Base-by-base conservation (phyloP, 257 asterid genomes). In the Solanum lignicaule region DNA sequence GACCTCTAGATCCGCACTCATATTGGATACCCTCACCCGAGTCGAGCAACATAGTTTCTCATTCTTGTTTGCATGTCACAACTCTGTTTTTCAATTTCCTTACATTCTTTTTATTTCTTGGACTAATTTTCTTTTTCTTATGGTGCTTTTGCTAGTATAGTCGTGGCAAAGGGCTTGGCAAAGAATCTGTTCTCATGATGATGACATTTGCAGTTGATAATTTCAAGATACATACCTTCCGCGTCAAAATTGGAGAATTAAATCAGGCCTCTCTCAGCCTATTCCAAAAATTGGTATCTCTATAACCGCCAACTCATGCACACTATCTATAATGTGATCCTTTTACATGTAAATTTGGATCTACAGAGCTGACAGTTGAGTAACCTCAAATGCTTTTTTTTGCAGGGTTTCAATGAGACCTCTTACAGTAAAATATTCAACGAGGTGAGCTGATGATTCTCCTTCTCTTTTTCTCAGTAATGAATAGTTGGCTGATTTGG, bases 151-250 rank as follows among this genome's bases (percentile, higher is more conserved):
- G 91, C 73, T 88, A 84, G 82, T 84, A 43, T 89, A 95, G 99
- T 84, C 98, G 98, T 84, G 95, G 98, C 88, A 96, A 96, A 93
- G 98, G 98, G 38, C 94, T 96, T 83, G 99, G 96, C 39, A 94
- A 92, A 88, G 98, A 94, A 89, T 93, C 98, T 18, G 91, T 96
- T 87, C 90, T 92, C 90, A 90, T 96, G 90, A 96, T 95, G 99
- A 94, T 96, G 98, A 90, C 90, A 21, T 96, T 93, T 90, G 96
- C 98, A 27, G 93, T 93, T 86, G 89, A 91, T 89, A 94, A 90
- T 86, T 89, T 95, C 60, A 91, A 93, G 90, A 94, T 94, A 88
- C 93, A 71, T 82, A 60, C 39, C 60, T 94, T 94, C 86, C 91
- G 91, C 83, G 98, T 93, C 90, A 96, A 96, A 92, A 94, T 96